Base-by-base conservation (phyloP, 176 grass and related monocot species). In the Eragrostis curvula region DNA sequence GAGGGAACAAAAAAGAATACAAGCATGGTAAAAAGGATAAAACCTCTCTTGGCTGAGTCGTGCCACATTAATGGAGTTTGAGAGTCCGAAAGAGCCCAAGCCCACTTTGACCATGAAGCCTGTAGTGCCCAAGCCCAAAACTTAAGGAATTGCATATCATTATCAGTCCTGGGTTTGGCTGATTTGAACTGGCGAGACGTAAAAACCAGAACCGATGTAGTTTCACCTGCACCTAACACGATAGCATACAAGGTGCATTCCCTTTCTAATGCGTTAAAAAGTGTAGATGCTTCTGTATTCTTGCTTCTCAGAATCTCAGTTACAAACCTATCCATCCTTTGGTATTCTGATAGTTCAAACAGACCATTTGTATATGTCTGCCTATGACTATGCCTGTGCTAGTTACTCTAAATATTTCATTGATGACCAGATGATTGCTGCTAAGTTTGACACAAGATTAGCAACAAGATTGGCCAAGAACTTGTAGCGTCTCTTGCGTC, bases 271-370 rank as follows among this genome's bases (percentile, higher is more conserved):
- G 71, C 43, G 30, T 16, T 75, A 36, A 36, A 40, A 5, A 11
- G 1, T n/a, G n/a, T 75, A 24, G 9, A 43, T 11, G n/a, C 17
- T 68, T 76, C 55, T 42, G 66, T 25, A n/a, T 77, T 48, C 7
- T 75, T 25, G 14, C 25, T 44, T 73, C 20, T 78, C n/a, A n/a
- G n/a, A n/a, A n/a, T n/a, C n/a, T n/a, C 17, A 17, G 9, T 4
- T 65, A 23, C 24, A 65, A 21, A 65, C 15, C 9, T 64, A 21
- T 13, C 43, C 59, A 32, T 18, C 9, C 20, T 51, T 3, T 5
- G 50, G 32, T 36, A 36, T 83, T 73, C 55, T 63, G 44, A 18
- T 73, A 73, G 5, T 82, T 57, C 60, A 43, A 64, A 9, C 60
- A 45, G 40, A 13, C 23, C 61, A 67, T 53, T 62, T 75, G 58